These are phyloP conservation scores for Trichoderma virens DNA, from an alignment of 495 filamentous ascomycete genomes.

Conservation along the genomic window DNA sequence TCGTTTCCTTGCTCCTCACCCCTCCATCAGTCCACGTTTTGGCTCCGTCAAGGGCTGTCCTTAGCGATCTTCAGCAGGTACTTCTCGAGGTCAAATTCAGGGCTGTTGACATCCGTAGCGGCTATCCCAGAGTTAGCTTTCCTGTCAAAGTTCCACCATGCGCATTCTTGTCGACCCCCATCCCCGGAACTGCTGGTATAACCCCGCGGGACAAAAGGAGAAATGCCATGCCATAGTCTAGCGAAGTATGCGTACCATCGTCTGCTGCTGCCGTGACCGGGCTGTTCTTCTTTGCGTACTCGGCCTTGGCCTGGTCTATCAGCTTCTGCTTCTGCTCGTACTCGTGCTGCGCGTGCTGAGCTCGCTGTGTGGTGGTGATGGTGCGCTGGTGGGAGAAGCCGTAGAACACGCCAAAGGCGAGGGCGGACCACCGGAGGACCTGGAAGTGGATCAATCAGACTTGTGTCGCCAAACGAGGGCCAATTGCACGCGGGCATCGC, in stretches of 20 bases:
- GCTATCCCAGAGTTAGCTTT: not conserved
- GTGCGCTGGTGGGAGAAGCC: conserved; percentile 83
- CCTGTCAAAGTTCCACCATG: not conserved
- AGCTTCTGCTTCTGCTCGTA: conserved; percentile 79
- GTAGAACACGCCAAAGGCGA: conserved; percentile 81
- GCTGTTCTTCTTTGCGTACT: conserved; percentile 74
- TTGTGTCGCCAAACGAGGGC: conserved; percentile 8
- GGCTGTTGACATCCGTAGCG: conserved; percentile 64
- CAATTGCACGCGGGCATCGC: not conserved
- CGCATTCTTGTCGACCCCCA: not conserved
- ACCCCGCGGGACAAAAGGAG: not conserved
- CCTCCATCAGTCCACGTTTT: conserved; percentile 12
- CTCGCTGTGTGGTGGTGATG: conserved; percentile 58
- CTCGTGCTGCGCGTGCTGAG: conserved; percentile 61
- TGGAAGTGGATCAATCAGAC: conserved; percentile 30
- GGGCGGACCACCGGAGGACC: conserved; percentile 93
- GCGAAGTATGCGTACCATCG: conserved; percentile 47
- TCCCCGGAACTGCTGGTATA: not conserved
- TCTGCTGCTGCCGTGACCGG: conserved; percentile 42
- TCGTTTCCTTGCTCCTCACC: not conserved
- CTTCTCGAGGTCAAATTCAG: conserved; percentile 85
- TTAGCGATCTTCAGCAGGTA: conserved; percentile 61
- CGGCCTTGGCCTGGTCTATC: conserved; percentile 85
- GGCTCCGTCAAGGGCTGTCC: conserved; percentile 28
- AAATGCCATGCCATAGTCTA: not conserved